Evolutionary conservation across 1,284 basidiomycete genomes (phyloP).

Genomic region (Ustilago vetiveriae): DNA sequence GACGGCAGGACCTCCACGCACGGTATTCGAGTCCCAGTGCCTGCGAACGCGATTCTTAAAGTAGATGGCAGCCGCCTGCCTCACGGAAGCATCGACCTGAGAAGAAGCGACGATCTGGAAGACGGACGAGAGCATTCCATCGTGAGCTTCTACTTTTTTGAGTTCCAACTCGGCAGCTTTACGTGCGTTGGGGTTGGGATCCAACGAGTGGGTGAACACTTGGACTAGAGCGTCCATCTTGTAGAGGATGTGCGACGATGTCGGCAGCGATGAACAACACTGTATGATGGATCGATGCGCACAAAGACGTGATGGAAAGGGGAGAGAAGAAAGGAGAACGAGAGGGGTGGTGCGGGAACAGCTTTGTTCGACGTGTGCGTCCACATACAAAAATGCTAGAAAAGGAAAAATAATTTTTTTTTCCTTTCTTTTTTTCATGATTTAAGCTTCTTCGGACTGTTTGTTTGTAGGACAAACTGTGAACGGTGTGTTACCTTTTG

Average conservation of each 20-base stretch:
- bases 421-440: no score
- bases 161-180: conserved; percentile 65
- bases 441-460: no score
- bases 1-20: conserved; percentile 13
- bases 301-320: neutral
- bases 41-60: conserved; percentile 63
- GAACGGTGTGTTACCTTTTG: no score
- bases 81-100: conserved; percentile 52
- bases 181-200: conserved; percentile 60
- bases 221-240: conserved; percentile 48
- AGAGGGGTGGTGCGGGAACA: no score
- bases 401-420: no score
- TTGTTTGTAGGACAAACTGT: no score
- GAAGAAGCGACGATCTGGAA: conserved; percentile 56
- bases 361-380: no score
- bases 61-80: conserved; percentile 65
- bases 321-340: conserved; percentile 2
- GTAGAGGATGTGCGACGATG: neutral
- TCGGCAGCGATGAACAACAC: no score
- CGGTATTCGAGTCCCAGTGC: conserved; percentile 54
- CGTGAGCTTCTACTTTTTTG: conserved; percentile 58
- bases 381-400: no score
- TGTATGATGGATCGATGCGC: no score
- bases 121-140: conserved; percentile 63
- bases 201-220: conserved; percentile 47